Percentiles rank a stretch among this genome's conserved stretches.
phyloP scores from a whole-genome alignment of 1,139 yeast species.

The Yamadazyma friedrichii region DNA sequence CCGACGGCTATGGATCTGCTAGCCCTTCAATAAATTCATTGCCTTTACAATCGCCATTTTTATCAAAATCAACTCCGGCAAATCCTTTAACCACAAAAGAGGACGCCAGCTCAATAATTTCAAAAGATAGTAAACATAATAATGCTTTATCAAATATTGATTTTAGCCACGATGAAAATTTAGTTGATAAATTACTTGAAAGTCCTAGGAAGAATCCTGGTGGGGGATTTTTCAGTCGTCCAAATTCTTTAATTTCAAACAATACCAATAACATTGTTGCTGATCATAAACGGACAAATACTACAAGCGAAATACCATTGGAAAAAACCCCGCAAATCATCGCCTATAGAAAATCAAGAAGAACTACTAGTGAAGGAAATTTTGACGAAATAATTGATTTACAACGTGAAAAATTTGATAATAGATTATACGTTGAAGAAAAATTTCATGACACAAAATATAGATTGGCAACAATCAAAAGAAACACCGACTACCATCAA shows the following conservation, averaged over 20 bases:
- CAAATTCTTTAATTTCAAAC: conserved; percentile 9
- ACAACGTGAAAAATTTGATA: conserved; percentile 30
- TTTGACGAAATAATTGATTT: conserved; percentile 21
- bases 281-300: conserved; percentile 11
- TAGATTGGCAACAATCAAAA: conserved; percentile 61
- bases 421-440: conserved; percentile 38
- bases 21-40: conserved; percentile 15
- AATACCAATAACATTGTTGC: conserved; percentile 9
- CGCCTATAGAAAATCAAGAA: conserved; percentile 43
- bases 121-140: conserved; percentile 26
- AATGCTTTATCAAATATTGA: conserved; percentile 14
- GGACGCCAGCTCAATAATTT: conserved; percentile 46
- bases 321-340: conserved; percentile 46
- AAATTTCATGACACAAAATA: conserved; percentile 33
- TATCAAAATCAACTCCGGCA: conserved; percentile 53
- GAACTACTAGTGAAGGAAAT: conserved; percentile 33
- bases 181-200: conserved; percentile 16
- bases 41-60: conserved; percentile 37
- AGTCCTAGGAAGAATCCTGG: conserved; percentile 8
- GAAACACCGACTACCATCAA: conserved; percentile 79
- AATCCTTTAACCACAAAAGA: conserved; percentile 57
- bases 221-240: conserved; percentile 5
- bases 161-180: conserved; percentile 9
- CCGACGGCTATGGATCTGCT: conserved; percentile 2
- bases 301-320: conserved; percentile 6